Conservation (phyloP, 345 rosid species). For the Hibiscus tridactylites region DNA sequence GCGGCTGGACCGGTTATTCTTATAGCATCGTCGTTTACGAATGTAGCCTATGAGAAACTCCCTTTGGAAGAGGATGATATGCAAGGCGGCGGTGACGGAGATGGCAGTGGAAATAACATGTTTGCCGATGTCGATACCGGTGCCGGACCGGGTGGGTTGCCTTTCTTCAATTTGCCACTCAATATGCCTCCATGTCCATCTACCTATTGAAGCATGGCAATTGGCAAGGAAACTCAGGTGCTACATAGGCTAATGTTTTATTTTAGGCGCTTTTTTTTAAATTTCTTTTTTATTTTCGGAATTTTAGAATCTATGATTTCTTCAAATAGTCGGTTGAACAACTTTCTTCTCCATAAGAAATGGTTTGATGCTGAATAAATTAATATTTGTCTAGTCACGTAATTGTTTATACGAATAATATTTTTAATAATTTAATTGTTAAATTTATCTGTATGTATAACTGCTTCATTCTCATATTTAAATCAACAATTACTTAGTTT, state of each 20-base stretch:
- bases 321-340: neutral
- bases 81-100: slow-evolving; percentile 28
- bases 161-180: slow-evolving; percentile 80
- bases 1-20: slow-evolving; percentile 97
- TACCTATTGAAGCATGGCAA: slow-evolving; percentile 74
- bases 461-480: too few species aligned
- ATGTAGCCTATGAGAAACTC: slow-evolving; percentile 87
- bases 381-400: neutral
- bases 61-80: slow-evolving; percentile 86
- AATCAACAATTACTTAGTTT: too few species aligned
- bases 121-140: slow-evolving; percentile 35
- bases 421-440: too few species aligned
- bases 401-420: too few species aligned
- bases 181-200: slow-evolving; percentile 63
- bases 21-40: slow-evolving; percentile 83
- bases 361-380: slow-evolving; percentile 5
- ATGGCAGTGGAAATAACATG: slow-evolving; percentile 22
- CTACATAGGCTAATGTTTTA: slow-evolving; percentile 50
- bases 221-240: slow-evolving; percentile 62
- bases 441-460: too few species aligned
- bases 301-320: neutral
- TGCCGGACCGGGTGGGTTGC: slow-evolving; percentile 52
- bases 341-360: slow-evolving; percentile 6
- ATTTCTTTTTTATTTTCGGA: neutral
- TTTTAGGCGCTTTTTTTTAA: neutral